Evolutionary conservation across 345 rosid genomes (phyloP), one percentile per base, ranked within the genome.

Genomic region (Camelina hispida): DNA sequence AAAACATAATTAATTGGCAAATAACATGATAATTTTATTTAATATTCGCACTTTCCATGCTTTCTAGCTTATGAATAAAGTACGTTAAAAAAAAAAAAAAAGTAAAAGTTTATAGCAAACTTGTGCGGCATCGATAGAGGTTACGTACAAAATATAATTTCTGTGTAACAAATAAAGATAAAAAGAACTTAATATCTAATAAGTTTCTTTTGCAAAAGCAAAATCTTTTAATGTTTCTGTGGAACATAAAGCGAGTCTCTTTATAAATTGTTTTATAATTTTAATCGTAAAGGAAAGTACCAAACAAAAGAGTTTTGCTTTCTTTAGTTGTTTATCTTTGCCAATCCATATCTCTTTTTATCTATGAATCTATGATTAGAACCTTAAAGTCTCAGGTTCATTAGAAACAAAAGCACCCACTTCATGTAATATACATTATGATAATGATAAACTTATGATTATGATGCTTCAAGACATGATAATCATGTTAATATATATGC

Each of bases 21-120:
- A 15, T 34, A 53, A 59, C 57, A 51, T 66, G 32, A 66, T 60
- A 62, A 46, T 2, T 9, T 34, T 37, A 55, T 71, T 52, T 66
- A 5, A 66, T 71, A 40, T 56, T 25, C 40, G 23, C 66, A 78
- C 76, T 78, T 81, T 55, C 60, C 73, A 75, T 34, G 37, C 78
- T 75, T 64, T 74, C 59, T 55, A 71, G 14, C 51, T 82, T 82
- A 59, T 80, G 82, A 42, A 82, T 62, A 62, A 83, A 79, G 87
- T 84, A 87, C 54, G 58, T 72, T 4, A 78, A 38, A 10, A 81
- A 84, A 83, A 84, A 67, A n/a, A n/a, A n/a, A n/a, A n/a, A 77
- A 28, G 83, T 79, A 58, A 85, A 85, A 67, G 71, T 74, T 68
- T 82, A 64, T 4, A 84, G 87, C 86, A 84, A 78, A 87, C 91